Base-by-base conservation (phyloP, 495 filamentous ascomycete species). In the Penicillium canariense region DNA sequence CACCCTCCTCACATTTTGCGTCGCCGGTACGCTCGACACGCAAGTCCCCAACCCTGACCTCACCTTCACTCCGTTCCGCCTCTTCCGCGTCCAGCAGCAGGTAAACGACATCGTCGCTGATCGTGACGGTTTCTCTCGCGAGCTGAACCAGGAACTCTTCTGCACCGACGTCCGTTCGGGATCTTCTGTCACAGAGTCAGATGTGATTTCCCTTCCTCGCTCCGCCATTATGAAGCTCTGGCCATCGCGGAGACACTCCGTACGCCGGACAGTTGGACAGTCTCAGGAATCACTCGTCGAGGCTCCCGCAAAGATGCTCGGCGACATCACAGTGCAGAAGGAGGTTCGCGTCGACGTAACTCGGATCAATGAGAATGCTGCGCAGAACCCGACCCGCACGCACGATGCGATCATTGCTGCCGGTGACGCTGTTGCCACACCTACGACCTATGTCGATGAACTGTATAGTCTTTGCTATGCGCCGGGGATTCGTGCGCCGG, bases 51-150 rank as follows among this genome's bases (percentile, higher is more conserved):
- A 74, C 45, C 54, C 73, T 55, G 55, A 73, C 47, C 67, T 72
- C 67, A 64, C 61, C 28, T 80, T 80, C 48, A 71, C 72, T 1
- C 81, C 84, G 1, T 67, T 82, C 27, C 76, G 74, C 12, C 79
- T 86, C 52, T 86, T 85, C 74, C 74, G 75, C 35, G 67, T 71
- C 25, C 77, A 81, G 49, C 81, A 85, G 56, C 81, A 83, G 47
- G 70, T 78, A 8, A 80, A 84, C 66, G 68, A 71, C 27, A 68
- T 63, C 36, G 59, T 74, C 28, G 68, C 73, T 1, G 81, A 84
- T 53, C 75, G 77, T 18, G 75, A 75, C 3, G 71, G 75, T 0
- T 80, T 87, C 49, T 72, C 73, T 0, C 74, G 75, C 20, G 76
- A 78, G 38, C 50, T 73, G 22, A 59, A 65, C 47, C 56, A 71